Conservation (phyloP, 352 stramenopile genomes). For the Phytophthora tentaculata region DNA sequence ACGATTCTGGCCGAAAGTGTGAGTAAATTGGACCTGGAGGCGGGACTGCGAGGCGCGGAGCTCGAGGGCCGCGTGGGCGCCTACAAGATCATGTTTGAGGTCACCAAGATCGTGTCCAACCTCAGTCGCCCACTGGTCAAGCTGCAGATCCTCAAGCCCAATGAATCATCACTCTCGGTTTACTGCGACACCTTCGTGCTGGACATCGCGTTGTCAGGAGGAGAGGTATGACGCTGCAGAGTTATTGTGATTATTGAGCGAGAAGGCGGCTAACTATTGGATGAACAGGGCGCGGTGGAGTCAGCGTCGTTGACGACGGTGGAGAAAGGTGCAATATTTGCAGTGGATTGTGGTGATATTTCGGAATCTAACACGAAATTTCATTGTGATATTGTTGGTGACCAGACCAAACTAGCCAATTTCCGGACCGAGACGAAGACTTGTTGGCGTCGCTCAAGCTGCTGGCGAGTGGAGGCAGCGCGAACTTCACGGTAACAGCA, state of each 20-base stretch:
- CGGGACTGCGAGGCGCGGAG: conserved; percentile 81
- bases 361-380: neutral
- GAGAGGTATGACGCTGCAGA: conserved; percentile 76
- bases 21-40: conserved; percentile 85
- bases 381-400: neutral
- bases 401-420: conserved; percentile 84
- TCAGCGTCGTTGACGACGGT: conserved; percentile 86
- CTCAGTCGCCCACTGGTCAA: conserved; percentile 87
- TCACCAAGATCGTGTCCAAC: conserved; percentile 88
- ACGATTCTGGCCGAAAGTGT: conserved; percentile 81
- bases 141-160: conserved; percentile 88
- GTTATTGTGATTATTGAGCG: conserved; percentile 49
- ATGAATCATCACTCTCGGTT: conserved; percentile 84
- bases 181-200: conserved; percentile 91
- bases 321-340: conserved; percentile 52
- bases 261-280: conserved; percentile 5
- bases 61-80: conserved; percentile 84
- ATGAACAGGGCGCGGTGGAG: conserved; percentile 61
- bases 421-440: conserved; percentile 84
- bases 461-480: conserved; percentile 74
- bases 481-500: conserved; percentile 73
- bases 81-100: conserved; percentile 91
- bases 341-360: neutral
- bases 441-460: conserved; percentile 71
- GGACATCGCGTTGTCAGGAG: conserved; percentile 79